A percentile compares a stretch with the other conserved stretches of the same genome.
Evolutionary conservation across 495 filamentous ascomycete genomes (phyloP).

Genomic region (Penicillium dipodomyicola): DNA sequence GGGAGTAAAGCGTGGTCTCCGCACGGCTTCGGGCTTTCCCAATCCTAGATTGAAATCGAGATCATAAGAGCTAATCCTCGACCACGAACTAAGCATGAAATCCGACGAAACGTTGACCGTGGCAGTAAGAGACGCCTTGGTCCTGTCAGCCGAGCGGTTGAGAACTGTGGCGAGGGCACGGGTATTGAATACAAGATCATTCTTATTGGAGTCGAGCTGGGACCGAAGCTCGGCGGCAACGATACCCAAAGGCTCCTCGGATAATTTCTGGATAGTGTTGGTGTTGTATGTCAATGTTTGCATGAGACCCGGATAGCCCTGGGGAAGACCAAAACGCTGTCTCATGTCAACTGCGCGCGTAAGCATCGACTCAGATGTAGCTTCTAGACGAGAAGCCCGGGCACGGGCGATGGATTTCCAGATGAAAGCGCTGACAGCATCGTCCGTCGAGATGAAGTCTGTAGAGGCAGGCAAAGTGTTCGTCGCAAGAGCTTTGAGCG

Average conservation of each 20-base stretch:
- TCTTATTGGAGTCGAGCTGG: constrained; percentile 39
- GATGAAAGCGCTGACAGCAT: constrained; percentile 52
- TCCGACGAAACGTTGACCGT: constrained; percentile 37
- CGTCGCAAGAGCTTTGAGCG: constrained; percentile 43
- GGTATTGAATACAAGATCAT: constrained; percentile 32
- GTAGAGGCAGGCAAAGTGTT: constrained; percentile 21
- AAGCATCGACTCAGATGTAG: constrained; percentile 32
- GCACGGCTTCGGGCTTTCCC: constrained; percentile 47
- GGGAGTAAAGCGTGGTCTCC: constrained; percentile 48
- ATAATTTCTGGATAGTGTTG: constrained; percentile 29
- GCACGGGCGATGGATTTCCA: constrained; percentile 50
- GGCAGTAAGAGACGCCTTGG: constrained; percentile 24
- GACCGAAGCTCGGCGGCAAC: constrained; percentile 46
- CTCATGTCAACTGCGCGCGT: constrained; percentile 54
- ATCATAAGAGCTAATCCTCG: constrained; percentile 42
- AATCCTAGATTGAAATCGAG: constrained; percentile 51
- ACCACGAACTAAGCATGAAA: constrained; percentile 55
- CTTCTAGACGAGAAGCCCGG: constrained; percentile 38
- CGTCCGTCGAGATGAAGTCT: constrained; percentile 50
- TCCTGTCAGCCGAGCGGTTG: constrained; percentile 31
- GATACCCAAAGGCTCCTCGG: constrained; percentile 33
- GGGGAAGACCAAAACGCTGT: constrained; percentile 40
- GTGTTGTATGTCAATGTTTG: constrained; percentile 42
- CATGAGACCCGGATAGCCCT: constrained; percentile 45
- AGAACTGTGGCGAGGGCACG: constrained; percentile 46